Evolutionary conservation across 1,284 basidiomycete genomes (phyloP).

Genomic region (Ceratobasidium sp.): DNA sequence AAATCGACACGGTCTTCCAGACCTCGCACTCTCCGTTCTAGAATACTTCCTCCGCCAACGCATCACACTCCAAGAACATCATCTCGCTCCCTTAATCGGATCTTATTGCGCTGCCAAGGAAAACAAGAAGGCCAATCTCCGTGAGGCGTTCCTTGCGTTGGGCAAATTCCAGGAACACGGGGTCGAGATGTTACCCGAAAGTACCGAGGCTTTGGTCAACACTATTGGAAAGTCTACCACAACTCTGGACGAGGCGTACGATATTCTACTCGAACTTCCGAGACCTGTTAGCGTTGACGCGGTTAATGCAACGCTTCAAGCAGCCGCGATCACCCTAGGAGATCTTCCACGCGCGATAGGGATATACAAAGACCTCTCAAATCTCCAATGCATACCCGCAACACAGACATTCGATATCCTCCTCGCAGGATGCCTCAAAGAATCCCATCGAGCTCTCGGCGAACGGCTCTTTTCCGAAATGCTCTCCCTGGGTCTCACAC

Average conservation of each 20-base stretch:
- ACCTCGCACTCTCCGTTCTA: constrained; percentile 75
- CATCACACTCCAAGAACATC: constrained; percentile 72
- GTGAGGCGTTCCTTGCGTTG: constrained; percentile 71
- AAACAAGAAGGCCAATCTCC: constrained; percentile 56
- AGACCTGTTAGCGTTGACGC: too few relatives aligned
- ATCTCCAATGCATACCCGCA: constrained; percentile 70
- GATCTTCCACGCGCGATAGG: constrained; percentile 84
- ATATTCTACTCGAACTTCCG: too few relatives aligned
- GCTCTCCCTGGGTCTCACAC: constrained; percentile 67
- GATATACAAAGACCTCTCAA: constrained; percentile 73
- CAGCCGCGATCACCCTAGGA: constrained; percentile 59
- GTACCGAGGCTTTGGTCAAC: constrained; percentile 67
- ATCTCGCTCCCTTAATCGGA: constrained; percentile 77
- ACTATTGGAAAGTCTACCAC: constrained; percentile 58
- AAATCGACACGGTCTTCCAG: constrained; percentile 74
- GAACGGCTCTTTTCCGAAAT: constrained; percentile 70
- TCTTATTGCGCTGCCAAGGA: constrained; percentile 64
- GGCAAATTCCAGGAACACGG: constrained; percentile 67
- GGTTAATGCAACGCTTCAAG: too few relatives aligned
- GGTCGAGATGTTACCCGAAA: constrained; percentile 64
- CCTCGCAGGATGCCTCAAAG: constrained; percentile 71
- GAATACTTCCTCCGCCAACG: constrained; percentile 65
- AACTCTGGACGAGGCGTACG: too few relatives aligned
- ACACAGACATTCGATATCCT: constrained; percentile 78
- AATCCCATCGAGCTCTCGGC: constrained; percentile 70